Conservation (phyloP, 805 yeast species). For the Tetrapisispora phaffii region DNA sequence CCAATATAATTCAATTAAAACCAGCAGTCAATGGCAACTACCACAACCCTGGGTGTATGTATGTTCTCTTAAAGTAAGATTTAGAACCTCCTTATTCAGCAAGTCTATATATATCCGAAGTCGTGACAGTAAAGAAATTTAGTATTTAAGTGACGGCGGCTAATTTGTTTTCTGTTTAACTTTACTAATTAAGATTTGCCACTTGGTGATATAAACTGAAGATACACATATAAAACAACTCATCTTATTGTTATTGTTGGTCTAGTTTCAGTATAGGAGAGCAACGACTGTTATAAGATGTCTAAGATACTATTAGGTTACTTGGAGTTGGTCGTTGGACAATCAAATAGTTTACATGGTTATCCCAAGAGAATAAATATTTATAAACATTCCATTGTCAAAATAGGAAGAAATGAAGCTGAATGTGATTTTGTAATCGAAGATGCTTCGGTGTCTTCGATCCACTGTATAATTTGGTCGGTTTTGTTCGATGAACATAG, state of each 20-base stretch:
- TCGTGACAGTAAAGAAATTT: too few relatives aligned
- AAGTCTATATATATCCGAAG: neutral
- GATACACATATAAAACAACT: too few relatives aligned
- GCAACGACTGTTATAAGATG: neutral
- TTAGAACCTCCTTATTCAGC: neutral
- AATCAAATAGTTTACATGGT: neutral
- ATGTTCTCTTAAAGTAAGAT: too few relatives aligned
- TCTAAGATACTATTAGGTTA: slow-evolving; percentile 10
- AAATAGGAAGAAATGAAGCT: slow-evolving; percentile 35
- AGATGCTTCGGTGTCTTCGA: slow-evolving; percentile 35
- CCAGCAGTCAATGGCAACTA: too few relatives aligned
- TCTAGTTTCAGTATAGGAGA: neutral
- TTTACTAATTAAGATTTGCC: neutral
- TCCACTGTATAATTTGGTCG: slow-evolving; percentile 42
- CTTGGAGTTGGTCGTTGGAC: slow-evolving; percentile 11
- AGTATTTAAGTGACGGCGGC: neutral
- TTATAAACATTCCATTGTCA: slow-evolving; percentile 28
- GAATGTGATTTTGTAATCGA: slow-evolving; percentile 29
- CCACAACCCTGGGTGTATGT: too few relatives aligned
- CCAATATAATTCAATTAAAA: too few relatives aligned
- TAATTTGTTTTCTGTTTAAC: neutral
- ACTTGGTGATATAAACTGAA: too few relatives aligned
- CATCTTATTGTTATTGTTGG: too few relatives aligned
- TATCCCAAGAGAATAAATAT: slow-evolving; percentile 10
- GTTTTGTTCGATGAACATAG: slow-evolving; percentile 41